Evolutionary conservation across 257 asterid species (phyloP).

Genomic region (Thymus quinquecostatus): DNA sequence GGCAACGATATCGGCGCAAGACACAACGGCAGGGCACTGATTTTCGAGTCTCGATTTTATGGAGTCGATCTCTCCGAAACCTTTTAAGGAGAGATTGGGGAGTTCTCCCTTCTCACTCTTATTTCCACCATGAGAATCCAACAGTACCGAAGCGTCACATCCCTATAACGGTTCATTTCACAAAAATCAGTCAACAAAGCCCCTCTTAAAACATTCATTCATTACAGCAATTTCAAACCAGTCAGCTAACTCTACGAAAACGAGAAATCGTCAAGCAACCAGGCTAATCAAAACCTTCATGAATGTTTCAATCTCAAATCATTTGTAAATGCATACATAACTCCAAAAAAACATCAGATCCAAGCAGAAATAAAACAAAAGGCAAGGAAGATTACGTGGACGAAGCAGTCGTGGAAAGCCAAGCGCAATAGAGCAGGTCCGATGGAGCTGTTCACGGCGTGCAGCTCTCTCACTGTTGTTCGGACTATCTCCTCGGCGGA

Average conservation of each 20-base stretch:
- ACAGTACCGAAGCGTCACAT: conserved; percentile 78
- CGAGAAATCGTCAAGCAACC: background rate
- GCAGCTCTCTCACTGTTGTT: conserved; percentile 44
- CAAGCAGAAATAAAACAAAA: background rate
- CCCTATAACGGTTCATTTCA: conserved; percentile 46
- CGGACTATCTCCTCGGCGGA: conserved; percentile 56
- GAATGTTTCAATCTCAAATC: background rate
- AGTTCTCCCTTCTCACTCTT: conserved; percentile 47
- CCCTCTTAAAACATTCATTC: background rate
- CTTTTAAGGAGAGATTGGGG: background rate
- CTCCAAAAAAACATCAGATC: background rate
- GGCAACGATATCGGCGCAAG: background rate
- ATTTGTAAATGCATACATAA: background rate
- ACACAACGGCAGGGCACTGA: background rate
- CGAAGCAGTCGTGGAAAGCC: conserved; percentile 70
- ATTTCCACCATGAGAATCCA: conserved; percentile 53
- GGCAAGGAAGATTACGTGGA: conserved; percentile 1
- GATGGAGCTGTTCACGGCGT: conserved; percentile 31
- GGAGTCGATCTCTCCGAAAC: background rate
- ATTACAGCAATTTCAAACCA: background rate
- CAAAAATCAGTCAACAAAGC: background rate
- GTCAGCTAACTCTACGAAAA: background rate
- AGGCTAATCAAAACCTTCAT: background rate
- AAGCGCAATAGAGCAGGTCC: conserved; percentile 67
- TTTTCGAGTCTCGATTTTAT: background rate